phyloP scores from a whole-genome alignment of 2,329 filamentous ascomycete genomes.

The Xylariaceae sp. region DNA sequence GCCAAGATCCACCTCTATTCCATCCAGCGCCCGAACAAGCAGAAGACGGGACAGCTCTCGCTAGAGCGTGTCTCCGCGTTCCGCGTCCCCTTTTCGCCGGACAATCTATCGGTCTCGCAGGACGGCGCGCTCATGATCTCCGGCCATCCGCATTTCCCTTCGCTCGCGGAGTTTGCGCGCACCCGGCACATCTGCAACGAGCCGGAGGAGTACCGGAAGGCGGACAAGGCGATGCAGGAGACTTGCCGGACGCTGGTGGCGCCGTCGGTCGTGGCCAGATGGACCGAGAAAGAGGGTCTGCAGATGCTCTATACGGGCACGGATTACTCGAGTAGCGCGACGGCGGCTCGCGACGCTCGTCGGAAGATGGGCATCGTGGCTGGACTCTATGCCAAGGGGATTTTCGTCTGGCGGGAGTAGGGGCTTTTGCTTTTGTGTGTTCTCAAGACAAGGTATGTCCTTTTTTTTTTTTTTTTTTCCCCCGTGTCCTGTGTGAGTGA shows the following conservation, averaged over 20 bases:
- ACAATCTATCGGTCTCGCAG: conserved; percentile 35
- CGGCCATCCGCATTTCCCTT: conserved; percentile 36
- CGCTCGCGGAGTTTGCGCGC: conserved; percentile 29
- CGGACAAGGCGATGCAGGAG: conserved; percentile 19
- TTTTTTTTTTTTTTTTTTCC: too few species aligned
- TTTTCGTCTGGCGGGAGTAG: conserved; percentile 26
- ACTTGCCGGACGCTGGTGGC: conserved; percentile 17
- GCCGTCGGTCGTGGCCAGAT: conserved; percentile 32
- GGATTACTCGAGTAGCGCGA: conserved; percentile 34
- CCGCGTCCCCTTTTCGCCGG: conserved; percentile 35
- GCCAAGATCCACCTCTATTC: conserved; percentile 31
- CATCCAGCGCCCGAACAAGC: conserved; percentile 3
- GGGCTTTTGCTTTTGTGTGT: background rate
- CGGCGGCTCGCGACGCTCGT: conserved; percentile 29
- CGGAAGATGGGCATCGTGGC: conserved; percentile 33
- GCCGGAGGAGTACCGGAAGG: conserved; percentile 23
- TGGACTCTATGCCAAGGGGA: conserved; percentile 36
- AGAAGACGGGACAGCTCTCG: background rate
- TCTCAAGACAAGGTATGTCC: background rate
- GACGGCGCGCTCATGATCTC: conserved; percentile 35
- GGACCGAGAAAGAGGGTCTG: conserved; percentile 33
- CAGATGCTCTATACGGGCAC: conserved; percentile 32
- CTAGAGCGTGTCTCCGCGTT: conserved; percentile 14
- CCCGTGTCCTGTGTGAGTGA: too few species aligned
- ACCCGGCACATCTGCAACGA: conserved; percentile 34